Evolutionary conservation across 257 asterid genomes (phyloP).

Genomic region (Nicotiana tabacum): DNA sequence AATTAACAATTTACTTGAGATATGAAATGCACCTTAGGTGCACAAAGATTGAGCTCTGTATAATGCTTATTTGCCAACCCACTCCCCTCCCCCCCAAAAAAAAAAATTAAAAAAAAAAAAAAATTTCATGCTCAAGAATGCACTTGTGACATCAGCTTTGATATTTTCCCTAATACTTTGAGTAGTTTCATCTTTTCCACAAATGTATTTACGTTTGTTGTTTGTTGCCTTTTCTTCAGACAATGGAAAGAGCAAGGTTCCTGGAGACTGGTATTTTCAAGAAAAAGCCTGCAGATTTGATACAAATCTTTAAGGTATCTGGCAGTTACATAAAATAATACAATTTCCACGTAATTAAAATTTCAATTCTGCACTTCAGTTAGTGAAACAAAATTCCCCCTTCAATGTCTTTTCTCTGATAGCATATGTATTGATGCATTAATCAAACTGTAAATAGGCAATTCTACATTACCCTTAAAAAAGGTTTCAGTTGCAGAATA

Average conservation of each 20-base stretch:
- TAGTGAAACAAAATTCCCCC: background rate
- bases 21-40: background rate
- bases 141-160: background rate
- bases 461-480: background rate
- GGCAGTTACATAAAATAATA: background rate
- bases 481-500: background rate
- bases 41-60: no score
- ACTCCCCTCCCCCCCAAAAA: no score
- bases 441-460: background rate
- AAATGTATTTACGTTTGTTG: background rate
- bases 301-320: conserved; percentile 87
- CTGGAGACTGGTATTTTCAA: conserved; percentile 76
- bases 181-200: background rate
- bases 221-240: conserved; percentile 37
- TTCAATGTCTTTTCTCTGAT: background rate
- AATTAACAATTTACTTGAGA: background rate
- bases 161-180: background rate
- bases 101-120: no score
- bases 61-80: no score
- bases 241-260: conserved; percentile 89
- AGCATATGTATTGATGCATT: background rate
- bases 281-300: conserved; percentile 82
- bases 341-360: background rate
- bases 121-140: background rate
- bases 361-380: background rate